Conservation (phyloP, 129 eudicot species). For the Smallanthus sonchifolius region DNA sequence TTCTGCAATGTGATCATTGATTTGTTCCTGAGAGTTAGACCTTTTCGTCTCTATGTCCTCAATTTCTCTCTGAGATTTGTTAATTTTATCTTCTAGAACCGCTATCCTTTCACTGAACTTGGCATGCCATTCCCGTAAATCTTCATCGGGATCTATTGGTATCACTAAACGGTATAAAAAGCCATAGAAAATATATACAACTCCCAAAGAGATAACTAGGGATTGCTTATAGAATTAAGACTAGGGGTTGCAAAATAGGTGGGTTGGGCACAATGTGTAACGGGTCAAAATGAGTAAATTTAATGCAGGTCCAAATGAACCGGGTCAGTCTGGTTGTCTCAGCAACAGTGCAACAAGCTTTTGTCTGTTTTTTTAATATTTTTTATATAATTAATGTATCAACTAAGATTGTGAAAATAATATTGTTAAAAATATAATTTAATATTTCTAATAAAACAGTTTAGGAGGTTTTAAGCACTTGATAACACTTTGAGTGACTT, state of each 20-base stretch:
- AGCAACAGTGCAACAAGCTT: neutral
- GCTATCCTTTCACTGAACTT: constrained; percentile 56
- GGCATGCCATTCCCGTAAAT: constrained; percentile 60
- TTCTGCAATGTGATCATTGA: constrained; percentile 24
- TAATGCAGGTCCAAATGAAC: neutral
- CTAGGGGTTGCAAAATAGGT: neutral
- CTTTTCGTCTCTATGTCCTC: constrained; percentile 41
- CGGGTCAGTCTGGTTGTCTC: neutral
- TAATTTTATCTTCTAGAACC: constrained; percentile 38
- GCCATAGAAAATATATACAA: neutral
- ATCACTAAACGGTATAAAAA: constrained; percentile 7
- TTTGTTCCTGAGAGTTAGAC: constrained; percentile 8
- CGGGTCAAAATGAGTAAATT: neutral
- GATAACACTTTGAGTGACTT: neutral
- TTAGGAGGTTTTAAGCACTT: neutral
- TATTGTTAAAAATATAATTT: neutral
- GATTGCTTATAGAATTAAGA: neutral
- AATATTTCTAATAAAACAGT: neutral
- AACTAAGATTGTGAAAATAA: neutral
- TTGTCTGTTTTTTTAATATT: neutral
- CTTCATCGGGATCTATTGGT: constrained; percentile 75
- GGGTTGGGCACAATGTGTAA: neutral
- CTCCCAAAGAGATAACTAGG: neutral
- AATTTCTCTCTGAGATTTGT: constrained; percentile 57
- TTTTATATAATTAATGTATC: neutral